A percentile compares a stretch with the other conserved stretches of the same genome.
Conservation (phyloP, 176 grass and related monocot species). For the Hsuehochloa calcarea region DNA sequence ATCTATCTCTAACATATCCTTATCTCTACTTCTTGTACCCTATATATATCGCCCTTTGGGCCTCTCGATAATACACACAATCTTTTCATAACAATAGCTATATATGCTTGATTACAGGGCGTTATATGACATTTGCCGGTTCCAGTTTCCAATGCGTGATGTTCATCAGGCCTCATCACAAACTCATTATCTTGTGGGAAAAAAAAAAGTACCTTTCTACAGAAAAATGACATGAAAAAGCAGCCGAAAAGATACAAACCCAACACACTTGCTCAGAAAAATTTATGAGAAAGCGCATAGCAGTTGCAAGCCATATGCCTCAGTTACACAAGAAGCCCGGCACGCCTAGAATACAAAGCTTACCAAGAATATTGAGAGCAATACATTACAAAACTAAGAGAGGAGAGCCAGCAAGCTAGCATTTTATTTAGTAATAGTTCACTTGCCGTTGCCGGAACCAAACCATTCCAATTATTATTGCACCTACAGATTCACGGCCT, state of each 20-base stretch:
- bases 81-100: too few relatives aligned
- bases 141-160: not conserved
- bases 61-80: too few relatives aligned
- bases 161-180: not conserved
- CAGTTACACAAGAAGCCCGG: slow-evolving; percentile 27
- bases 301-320: slow-evolving; percentile 37
- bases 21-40: too few relatives aligned
- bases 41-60: too few relatives aligned
- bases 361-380: slow-evolving; percentile 18
- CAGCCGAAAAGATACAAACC: not conserved
- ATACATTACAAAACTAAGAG: slow-evolving; percentile 24
- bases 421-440: slow-evolving; percentile 50
- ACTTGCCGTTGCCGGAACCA: not conserved
- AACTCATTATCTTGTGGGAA: not conserved
- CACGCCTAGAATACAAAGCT: slow-evolving; percentile 45
- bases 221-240: not conserved
- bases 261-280: slow-evolving; percentile 7
- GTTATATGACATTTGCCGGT: not conserved
- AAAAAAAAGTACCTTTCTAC: not conserved
- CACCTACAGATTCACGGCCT: slow-evolving; percentile 49
- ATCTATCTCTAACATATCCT: too few relatives aligned
- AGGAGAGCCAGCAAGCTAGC: slow-evolving; percentile 26
- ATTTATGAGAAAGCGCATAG: not conserved
- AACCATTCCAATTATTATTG: slow-evolving; percentile 21
- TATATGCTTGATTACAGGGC: not conserved